phyloP scores from a whole-genome alignment of 495 filamentous ascomycete species.

The Aspergillus wentii region DNA sequence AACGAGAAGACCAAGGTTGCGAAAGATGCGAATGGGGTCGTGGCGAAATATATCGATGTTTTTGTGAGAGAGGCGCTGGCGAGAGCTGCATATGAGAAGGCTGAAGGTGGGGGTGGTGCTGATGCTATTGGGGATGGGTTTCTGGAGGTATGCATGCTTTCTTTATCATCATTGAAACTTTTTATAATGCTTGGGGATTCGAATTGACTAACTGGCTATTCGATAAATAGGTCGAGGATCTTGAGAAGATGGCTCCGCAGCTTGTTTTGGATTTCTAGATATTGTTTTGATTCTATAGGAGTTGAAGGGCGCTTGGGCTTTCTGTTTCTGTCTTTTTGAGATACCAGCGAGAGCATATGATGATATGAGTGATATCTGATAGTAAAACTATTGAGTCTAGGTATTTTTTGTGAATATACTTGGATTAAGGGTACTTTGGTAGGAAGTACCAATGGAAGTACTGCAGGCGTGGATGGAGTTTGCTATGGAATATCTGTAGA shows the following conservation, averaged over 20 bases:
- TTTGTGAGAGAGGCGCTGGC: conserved; percentile 93
- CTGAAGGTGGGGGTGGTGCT: conserved; percentile 30
- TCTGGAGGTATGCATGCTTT: conserved; percentile 65
- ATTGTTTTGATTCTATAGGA: background rate
- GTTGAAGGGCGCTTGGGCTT: too few species aligned
- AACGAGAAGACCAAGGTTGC: conserved; percentile 65
- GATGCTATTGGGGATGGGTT: conserved; percentile 49
- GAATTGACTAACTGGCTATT: conserved; percentile 9
- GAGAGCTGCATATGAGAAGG: conserved; percentile 66
- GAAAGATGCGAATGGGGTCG: conserved; percentile 70
- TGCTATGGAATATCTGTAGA: too few species aligned
- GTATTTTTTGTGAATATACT: too few species aligned
- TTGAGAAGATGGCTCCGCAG: conserved; percentile 89
- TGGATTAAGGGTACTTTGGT: too few species aligned
- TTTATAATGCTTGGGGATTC: background rate
- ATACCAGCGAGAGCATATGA: conserved; percentile 8
- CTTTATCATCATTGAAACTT: conserved; percentile 1
- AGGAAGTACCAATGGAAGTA: too few species aligned
- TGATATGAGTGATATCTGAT: conserved; percentile 1
- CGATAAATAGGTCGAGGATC: conserved; percentile 49
- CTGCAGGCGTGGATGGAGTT: too few species aligned
- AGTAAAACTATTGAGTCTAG: too few species aligned
- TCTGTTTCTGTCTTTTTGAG: background rate
- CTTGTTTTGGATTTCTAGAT: conserved; percentile 79
- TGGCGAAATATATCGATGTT: conserved; percentile 83